phyloP scores from a whole-genome alignment of 2,329 filamentous ascomycete species.

The Orbilia brochopaga region DNA sequence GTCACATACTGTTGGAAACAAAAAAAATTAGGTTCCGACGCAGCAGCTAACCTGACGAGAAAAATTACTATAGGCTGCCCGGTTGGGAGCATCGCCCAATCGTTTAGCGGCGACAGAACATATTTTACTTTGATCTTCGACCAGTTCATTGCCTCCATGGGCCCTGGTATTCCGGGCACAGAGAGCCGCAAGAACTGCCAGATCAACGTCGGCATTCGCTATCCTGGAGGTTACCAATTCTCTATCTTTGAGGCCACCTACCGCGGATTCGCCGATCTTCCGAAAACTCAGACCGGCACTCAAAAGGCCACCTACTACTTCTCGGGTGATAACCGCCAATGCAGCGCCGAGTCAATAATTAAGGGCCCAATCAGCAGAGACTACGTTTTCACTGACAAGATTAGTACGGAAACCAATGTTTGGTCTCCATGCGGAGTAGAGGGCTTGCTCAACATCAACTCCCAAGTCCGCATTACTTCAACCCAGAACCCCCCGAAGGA shows the following conservation, averaged over 20 bases:
- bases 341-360: slow-evolving; percentile 58
- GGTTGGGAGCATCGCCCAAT: slow-evolving; percentile 59
- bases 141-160: slow-evolving; percentile 63
- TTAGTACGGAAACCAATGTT: slow-evolving; percentile 61
- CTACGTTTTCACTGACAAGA: slow-evolving; percentile 61
- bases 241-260: slow-evolving; percentile 64
- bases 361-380: slow-evolving; percentile 59
- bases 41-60: neutral
- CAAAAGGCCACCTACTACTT: slow-evolving; percentile 66
- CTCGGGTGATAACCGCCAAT: slow-evolving; percentile 59
- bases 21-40: neutral
- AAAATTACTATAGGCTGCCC: slow-evolving; percentile 62
- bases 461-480: slow-evolving; percentile 61
- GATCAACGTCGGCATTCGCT: slow-evolving; percentile 63
- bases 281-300: slow-evolving; percentile 61
- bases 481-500: slow-evolving; percentile 54
- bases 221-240: slow-evolving; percentile 64
- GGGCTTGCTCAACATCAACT: slow-evolving; percentile 65
- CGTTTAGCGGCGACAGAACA: slow-evolving; percentile 59
- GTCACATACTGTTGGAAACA: neutral
- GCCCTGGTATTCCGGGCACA: slow-evolving; percentile 59
- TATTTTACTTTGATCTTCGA: slow-evolving; percentile 64
- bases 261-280: slow-evolving; percentile 62
- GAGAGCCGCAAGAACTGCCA: slow-evolving; percentile 65
- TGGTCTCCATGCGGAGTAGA: slow-evolving; percentile 64